A percentile compares a stretch with the other conserved stretches of the same genome.
These are phyloP conservation scores for Forsythia viridissima DNA, from an alignment of 257 asterid genomes.

Conservation along the genomic window DNA sequence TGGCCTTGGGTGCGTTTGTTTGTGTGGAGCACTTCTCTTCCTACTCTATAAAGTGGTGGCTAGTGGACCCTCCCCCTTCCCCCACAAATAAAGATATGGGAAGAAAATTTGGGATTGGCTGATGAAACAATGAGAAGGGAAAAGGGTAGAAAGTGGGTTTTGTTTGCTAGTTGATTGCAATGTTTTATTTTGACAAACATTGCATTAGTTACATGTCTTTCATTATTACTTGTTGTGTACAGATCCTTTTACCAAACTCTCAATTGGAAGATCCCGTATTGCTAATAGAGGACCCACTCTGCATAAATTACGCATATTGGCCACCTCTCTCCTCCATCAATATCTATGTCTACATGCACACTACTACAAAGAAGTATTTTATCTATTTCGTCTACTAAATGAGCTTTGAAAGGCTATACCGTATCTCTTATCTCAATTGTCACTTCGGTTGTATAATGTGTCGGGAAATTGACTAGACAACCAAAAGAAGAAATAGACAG, in stretches of 20 bases:
- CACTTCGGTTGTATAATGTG: too few relatives aligned
- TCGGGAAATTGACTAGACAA: too few relatives aligned
- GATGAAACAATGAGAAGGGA: slow-evolving; percentile 14
- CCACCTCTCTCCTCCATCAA: too few relatives aligned
- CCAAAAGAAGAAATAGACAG: too few relatives aligned
- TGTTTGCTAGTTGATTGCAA: slow-evolving; percentile 11
- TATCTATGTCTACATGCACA: too few relatives aligned
- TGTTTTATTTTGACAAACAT: neutral
- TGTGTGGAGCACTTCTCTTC: neutral
- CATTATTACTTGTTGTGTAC: slow-evolving; percentile 11
- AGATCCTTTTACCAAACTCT: slow-evolving; percentile 31
- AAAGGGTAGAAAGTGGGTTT: slow-evolving; percentile 9
- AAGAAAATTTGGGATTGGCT: slow-evolving; percentile 21
- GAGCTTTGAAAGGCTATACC: too few relatives aligned
- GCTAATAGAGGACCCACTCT: too few relatives aligned
- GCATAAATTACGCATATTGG: neutral
- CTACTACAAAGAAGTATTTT: too few relatives aligned
- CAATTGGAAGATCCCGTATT: neutral
- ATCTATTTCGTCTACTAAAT: too few relatives aligned
- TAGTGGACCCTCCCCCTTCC: too few relatives aligned
- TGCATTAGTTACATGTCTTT: slow-evolving; percentile 19
- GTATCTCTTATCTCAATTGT: too few relatives aligned
- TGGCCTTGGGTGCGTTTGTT: neutral
- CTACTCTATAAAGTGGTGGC: slow-evolving; percentile 24
- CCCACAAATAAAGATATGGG: slow-evolving; percentile 9